Evolutionary conservation across 1,284 basidiomycete species (phyloP), one percentile per base, ranked within the genome.

Genomic region (Earliella scabrosa): DNA sequence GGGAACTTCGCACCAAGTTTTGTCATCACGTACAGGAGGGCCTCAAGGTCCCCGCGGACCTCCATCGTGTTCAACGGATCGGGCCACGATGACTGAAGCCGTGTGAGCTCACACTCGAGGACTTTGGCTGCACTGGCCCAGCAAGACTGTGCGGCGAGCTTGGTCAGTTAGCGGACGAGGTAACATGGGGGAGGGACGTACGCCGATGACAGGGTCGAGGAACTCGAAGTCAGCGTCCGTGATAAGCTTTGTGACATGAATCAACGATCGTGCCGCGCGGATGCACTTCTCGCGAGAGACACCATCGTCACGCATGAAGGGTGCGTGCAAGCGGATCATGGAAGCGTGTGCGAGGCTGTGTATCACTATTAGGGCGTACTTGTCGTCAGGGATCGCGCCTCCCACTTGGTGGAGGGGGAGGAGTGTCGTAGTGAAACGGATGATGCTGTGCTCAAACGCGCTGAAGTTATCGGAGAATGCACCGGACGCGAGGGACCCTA

Each of bases 141-240:
- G 64, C 88, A 90, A 16, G 83, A 81, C 87, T 90, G 57, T 44
- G 47, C 48, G 45, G 57, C 44, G 29, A 48, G 27, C 46, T 2
- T 16, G n/a, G 40, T 61, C 21, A 54, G 54, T 11, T 23, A n/a
- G 45, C 21, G 39, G 29, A 18, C 26, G 23, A 9, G 23, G 4
- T 18, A 56, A 5, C n/a, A n/a, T n/a, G n/a, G n/a, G n/a, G n/a
- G n/a, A 21, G 18, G 40, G 14, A 75, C 87, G 62, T 74, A 90
- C 88, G 54, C 85, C 87, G 59, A 90, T 77, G 60, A 90, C 82
- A 21, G 89, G 89, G 73, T 91, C 88, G 29, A 91, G 77, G 68
- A 82, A 87, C 38, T 81, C 78, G 58, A 82, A 87, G 65, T 90
- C 87, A 64, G 79, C 71, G 34, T 89, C 86, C 24, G 77, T 70